Evolutionary conservation across 345 rosid genomes (phyloP), one percentile per base, ranked within the genome.

Genomic region (Cochlearia excelsa): DNA sequence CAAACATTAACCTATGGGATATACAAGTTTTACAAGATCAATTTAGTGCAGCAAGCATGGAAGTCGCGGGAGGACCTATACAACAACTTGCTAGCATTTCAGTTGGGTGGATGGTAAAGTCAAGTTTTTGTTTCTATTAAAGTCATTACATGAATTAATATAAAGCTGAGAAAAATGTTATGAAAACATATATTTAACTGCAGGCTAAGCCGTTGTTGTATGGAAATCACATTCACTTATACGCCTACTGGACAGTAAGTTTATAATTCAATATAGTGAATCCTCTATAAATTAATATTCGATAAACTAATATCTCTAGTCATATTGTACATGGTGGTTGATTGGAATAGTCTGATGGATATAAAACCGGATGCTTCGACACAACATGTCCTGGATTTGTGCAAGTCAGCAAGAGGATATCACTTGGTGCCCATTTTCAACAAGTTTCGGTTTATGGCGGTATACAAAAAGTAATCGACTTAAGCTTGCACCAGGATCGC

Each of bases 21-120:
- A 44, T 35, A 50, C 3, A 42, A 48, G 69, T 63, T 26, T 49
- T 51, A 30, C 23, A 45, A 10, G 56, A 64, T 38, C 70, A 70
- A 57, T 40, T 28, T 64, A 70, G 60, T 57, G 5, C 58, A 38
- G 64, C 70, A 56, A 33, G 33, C 41, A 50, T 70, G 69, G 58
- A 47, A 6, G 37, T 70, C 26, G 59, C 43, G 1, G 49, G 31
- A 1, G 75, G 65, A 6, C 55, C 54, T 7, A 1, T 28, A n/a
- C 54, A 57, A 41, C 7, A 42, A 4, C 51, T 67, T 6, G 31
- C 53, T 44, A 63, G 54, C 50, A 57, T 70, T 63, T 57, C 58
- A 35, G 74, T 65, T 57, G 74, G 74, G 10, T 70, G 74, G 74
- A 50, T 63, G 52, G 75, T 64, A 16, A 30, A 50, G 65, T 45